Evolutionary conservation across 176 grass and related monocot genomes (phyloP).

Genomic region (Tuctoria greenei): DNA sequence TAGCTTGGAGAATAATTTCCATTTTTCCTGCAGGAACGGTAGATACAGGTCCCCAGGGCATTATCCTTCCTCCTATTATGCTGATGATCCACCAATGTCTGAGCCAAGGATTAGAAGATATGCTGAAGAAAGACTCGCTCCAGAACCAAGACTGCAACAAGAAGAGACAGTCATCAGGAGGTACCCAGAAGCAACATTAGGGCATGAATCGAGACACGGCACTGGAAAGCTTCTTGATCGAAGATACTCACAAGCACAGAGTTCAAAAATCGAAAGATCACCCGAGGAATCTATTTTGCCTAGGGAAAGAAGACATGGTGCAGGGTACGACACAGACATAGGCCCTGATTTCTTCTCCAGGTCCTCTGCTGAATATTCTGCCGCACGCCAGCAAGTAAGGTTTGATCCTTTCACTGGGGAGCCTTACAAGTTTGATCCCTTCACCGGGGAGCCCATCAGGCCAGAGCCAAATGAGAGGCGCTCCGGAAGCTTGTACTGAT

Average conservation of each 20-base stretch:
- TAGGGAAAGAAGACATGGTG: conserved; percentile 43
- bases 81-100: conserved; percentile 42
- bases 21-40: conserved; percentile 52
- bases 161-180: conserved; percentile 22
- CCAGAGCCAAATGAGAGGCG: conserved; percentile 26
- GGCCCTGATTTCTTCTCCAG: conserved; percentile 32
- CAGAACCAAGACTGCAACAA: conserved; percentile 18
- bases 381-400: conserved; percentile 47
- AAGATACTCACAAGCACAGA: conserved; percentile 36
- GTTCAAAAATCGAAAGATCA: conserved; percentile 35
- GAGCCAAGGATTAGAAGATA: conserved; percentile 44
- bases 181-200: conserved; percentile 24
- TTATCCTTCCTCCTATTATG: conserved; percentile 43
- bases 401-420: conserved; percentile 87
- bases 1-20: not conserved
- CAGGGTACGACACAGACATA: conserved; percentile 26
- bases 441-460: conserved; percentile 65
- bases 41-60: conserved; percentile 39
- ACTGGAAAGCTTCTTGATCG: conserved; percentile 42
- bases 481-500: conserved; percentile 42
- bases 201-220: conserved; percentile 27
- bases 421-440: conserved; percentile 84
- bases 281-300: conserved; percentile 29
- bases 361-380: conserved; percentile 44
- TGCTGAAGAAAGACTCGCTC: conserved; percentile 36